A percentile compares a stretch with the other conserved stretches of the same genome.
Conservation (phyloP, 2,329 filamentous ascomycete genomes). For the Pseudovirgaria hyperparasitica region DNA sequence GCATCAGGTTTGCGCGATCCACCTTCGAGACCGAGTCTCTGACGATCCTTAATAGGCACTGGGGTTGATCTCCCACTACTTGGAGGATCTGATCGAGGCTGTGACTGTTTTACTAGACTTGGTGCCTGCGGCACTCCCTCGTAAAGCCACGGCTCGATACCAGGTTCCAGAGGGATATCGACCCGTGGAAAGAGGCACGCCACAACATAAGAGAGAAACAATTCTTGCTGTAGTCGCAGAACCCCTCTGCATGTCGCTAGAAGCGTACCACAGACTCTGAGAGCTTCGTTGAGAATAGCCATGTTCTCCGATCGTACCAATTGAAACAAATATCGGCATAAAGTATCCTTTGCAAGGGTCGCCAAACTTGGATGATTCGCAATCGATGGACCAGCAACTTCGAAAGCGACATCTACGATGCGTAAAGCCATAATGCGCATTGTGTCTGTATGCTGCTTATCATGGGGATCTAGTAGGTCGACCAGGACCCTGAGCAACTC, state of each 20-base stretch:
- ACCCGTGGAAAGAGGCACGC: constrained; percentile 89
- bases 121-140: constrained; percentile 86
- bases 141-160: constrained; percentile 84
- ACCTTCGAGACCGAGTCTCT: constrained; percentile 84
- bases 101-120: constrained; percentile 72
- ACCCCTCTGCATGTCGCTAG: constrained; percentile 82
- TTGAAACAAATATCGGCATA: constrained; percentile 92
- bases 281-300: constrained; percentile 81
- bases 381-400: constrained; percentile 91
- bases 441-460: constrained; percentile 81
- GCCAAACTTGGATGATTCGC: constrained; percentile 83
- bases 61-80: constrained; percentile 77
- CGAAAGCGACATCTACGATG: constrained; percentile 92
- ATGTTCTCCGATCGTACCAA: constrained; percentile 93
- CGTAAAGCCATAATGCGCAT: constrained; percentile 96
- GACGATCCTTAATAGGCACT: constrained; percentile 80
- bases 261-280: constrained; percentile 83
- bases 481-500: constrained; percentile 91
- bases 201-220: constrained; percentile 88
- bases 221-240: constrained; percentile 89
- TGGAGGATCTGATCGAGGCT: constrained; percentile 28
- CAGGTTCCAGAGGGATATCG: constrained; percentile 79
- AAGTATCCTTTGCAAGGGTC: constrained; percentile 75
- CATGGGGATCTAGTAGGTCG: constrained; percentile 84
- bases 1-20: constrained; percentile 87